A percentile compares a stretch with the other conserved stretches of the same genome.
phyloP scores from a whole-genome alignment of 352 stramenopile species.

The Ophiocytium majus region DNA sequence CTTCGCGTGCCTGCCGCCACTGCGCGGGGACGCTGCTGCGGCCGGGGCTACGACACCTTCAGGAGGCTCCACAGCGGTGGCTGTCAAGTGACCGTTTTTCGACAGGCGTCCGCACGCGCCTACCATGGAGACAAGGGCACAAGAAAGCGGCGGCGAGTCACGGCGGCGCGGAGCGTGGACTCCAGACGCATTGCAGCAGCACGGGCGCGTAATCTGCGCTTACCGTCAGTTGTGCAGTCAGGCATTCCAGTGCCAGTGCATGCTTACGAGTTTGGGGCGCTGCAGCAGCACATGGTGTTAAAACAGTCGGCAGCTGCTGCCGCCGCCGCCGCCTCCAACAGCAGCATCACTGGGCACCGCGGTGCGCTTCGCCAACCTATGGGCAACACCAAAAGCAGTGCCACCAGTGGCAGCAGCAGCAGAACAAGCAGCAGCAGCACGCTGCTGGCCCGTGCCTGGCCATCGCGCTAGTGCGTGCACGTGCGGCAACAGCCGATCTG shows the following conservation, averaged over 20 bases:
- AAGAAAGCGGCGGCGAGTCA: neutral
- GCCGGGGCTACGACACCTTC: too few relatives aligned
- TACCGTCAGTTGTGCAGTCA: neutral
- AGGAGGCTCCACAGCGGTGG: too few relatives aligned
- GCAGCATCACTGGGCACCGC: neutral
- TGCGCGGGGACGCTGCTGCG: too few relatives aligned
- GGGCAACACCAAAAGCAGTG: neutral
- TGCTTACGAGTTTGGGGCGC: neutral
- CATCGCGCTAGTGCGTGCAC: too few relatives aligned
- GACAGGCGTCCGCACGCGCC: too few relatives aligned
- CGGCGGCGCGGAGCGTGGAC: too few relatives aligned
- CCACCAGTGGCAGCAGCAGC: neutral
- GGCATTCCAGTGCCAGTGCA: neutral
- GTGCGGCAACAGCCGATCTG: too few relatives aligned
- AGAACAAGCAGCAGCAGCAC: neutral
- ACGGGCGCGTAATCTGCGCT: neutral
- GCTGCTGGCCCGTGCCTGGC: neutral
- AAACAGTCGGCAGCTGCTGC: neutral
- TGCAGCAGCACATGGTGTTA: neutral
- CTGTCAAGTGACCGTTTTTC: too few relatives aligned
- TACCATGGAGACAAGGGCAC: neutral
- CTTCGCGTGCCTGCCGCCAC: slow-evolving; percentile 66
- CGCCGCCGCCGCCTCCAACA: neutral
- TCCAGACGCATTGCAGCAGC: too few relatives aligned
- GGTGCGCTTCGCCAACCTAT: neutral